Conservation (phyloP, 2,329 filamentous ascomycete genomes). For the Fusarium sp. region DNA sequence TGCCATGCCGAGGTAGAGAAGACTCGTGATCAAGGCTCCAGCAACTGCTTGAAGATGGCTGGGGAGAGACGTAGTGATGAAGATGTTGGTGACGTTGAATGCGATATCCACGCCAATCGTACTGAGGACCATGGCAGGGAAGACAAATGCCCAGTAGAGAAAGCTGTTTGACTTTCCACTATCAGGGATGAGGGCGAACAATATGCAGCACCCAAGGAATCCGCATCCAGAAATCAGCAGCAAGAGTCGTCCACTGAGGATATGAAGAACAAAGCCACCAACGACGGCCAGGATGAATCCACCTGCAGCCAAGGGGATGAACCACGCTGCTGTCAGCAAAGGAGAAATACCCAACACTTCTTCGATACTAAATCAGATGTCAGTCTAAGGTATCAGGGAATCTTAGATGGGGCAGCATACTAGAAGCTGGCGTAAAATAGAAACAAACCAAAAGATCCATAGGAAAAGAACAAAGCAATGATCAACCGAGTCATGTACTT, state of each 20-base stretch:
- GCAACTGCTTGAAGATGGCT: slow-evolving; percentile 76
- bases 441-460: slow-evolving; percentile 76
- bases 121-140: slow-evolving; percentile 75
- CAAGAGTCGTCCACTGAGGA: slow-evolving; percentile 71
- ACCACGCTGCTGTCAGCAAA: slow-evolving; percentile 76
- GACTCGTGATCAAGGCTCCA: slow-evolving; percentile 67
- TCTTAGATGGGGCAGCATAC: slow-evolving; percentile 50
- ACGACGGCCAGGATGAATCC: slow-evolving; percentile 73
- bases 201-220: slow-evolving; percentile 67
- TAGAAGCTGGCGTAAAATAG: slow-evolving; percentile 78
- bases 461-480: slow-evolving; percentile 72
- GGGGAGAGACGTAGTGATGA: slow-evolving; percentile 79
- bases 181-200: slow-evolving; percentile 73
- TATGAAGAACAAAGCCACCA: slow-evolving; percentile 76
- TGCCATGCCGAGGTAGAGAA: slow-evolving; percentile 79
- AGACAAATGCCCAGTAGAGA: slow-evolving; percentile 78
- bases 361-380: slow-evolving; percentile 60
- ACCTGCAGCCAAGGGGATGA: slow-evolving; percentile 74
- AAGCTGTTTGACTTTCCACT: slow-evolving; percentile 52
- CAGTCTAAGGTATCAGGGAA: not conserved
- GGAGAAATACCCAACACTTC: slow-evolving; percentile 69
- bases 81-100: slow-evolving; percentile 81
- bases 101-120: slow-evolving; percentile 82
- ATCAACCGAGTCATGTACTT: slow-evolving; percentile 76
- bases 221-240: slow-evolving; percentile 72